Percentiles rank a stretch among this genome's conserved stretches.
Conservation (phyloP, 2,329 filamentous ascomycete species). For the Penicillium vulpinum region DNA sequence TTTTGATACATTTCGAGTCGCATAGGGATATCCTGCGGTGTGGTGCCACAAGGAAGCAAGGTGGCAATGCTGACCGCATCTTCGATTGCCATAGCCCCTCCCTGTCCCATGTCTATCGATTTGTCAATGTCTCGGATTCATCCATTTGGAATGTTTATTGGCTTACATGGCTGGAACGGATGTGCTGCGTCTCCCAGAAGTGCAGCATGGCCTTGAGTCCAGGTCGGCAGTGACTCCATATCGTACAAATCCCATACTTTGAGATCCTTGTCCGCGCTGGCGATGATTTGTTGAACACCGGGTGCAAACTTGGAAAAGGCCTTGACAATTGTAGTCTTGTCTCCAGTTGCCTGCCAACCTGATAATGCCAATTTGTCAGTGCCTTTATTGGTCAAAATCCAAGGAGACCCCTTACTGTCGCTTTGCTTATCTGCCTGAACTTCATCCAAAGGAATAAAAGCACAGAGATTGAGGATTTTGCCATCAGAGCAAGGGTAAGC, state of each 20-base stretch:
- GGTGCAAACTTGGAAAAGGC: constrained; percentile 23
- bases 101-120: constrained; percentile 31
- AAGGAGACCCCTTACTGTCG: constrained; percentile 9
- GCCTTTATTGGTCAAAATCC: background rate
- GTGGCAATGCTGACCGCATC: constrained; percentile 32
- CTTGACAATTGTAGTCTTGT: constrained; percentile 14
- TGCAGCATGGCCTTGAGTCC: constrained; percentile 54
- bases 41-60: constrained; percentile 23
- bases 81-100: constrained; percentile 36
- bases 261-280: constrained; percentile 44
- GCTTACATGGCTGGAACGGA: constrained; percentile 58
- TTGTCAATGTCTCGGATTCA: background rate
- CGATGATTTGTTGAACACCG: constrained; percentile 17
- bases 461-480: constrained; percentile 49
- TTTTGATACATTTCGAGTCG: constrained; percentile 23
- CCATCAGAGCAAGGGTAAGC: constrained; percentile 50
- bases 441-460: constrained; percentile 48
- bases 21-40: constrained; percentile 13
- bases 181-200: constrained; percentile 68
- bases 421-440: constrained; percentile 26
- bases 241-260: constrained; percentile 62
- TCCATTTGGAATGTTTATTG: background rate
- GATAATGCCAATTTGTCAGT: background rate
- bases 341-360: constrained; percentile 25
- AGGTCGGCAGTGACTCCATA: constrained; percentile 59